phyloP scores from a whole-genome alignment of 2,329 filamentous ascomycete species.

The Balansia obtecta region DNA sequence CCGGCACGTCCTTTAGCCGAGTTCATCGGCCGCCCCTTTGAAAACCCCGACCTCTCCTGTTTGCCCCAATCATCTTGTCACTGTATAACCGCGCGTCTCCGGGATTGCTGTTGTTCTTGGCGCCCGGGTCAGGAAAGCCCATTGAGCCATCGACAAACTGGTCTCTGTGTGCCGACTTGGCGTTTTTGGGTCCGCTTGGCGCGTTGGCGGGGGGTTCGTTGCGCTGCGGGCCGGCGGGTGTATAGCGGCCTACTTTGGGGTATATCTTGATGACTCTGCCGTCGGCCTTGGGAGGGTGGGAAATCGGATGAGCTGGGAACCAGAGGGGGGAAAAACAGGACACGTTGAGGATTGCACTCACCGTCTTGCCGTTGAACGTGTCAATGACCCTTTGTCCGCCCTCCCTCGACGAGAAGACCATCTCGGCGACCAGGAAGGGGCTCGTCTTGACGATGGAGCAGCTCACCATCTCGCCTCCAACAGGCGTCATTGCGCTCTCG shows the following conservation, averaged over 20 bases:
- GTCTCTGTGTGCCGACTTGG: constrained; percentile 17
- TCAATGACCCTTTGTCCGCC: constrained; percentile 63
- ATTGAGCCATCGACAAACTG: constrained; percentile 39
- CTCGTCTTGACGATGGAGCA: constrained; percentile 55
- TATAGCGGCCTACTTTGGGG: constrained; percentile 42
- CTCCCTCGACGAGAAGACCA: constrained; percentile 59
- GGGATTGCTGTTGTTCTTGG: constrained; percentile 9
- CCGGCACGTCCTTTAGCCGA: too few species aligned
- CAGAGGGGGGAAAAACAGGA: too few species aligned
- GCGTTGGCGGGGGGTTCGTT: constrained; percentile 18
- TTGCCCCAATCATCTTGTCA: constrained; percentile 28
- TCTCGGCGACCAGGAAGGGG: constrained; percentile 66
- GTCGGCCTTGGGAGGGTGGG: constrained; percentile 43
- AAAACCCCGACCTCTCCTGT: constrained; percentile 16
- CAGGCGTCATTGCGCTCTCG: constrained; percentile 64
- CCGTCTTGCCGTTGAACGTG: constrained; percentile 69
- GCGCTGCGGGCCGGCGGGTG: constrained; percentile 15
- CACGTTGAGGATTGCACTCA: constrained; percentile 24
- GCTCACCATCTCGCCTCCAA: constrained; percentile 55
- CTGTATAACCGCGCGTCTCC: constrained; percentile 37
- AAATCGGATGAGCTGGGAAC: not conserved
- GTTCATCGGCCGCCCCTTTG: constrained; percentile 9
- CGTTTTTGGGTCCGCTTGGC: constrained; percentile 18
- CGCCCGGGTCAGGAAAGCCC: constrained; percentile 33
- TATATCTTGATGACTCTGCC: constrained; percentile 63